Base-by-base conservation (phyloP, 371 early-diverging fungal species). In the Mortierella sp. region DNA sequence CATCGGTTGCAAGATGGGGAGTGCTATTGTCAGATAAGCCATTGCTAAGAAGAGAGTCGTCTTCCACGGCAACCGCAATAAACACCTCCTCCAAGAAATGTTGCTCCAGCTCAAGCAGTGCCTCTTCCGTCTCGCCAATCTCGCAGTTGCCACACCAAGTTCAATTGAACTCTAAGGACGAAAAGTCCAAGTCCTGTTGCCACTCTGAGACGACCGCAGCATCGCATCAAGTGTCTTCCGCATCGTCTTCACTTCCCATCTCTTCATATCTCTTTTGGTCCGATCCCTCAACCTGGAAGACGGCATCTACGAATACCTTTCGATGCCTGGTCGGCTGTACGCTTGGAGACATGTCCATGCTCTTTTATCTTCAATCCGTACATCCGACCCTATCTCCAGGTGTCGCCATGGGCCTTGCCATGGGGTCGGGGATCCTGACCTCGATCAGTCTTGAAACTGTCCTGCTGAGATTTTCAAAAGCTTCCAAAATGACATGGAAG, bases 251-350 rank as follows among this genome's bases (percentile, higher is more conserved):
- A 15, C 52, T 52, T n/a, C 52, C 72, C 1, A 59, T 71, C 65
- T 16, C 55, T 15, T 65, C 50, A 58, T 69, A 43, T 48, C 69
- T 55, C 33, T 88, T 88, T 66, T 88, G 88, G 88, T 83, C 84
- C 0, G 87, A 88, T 64, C 77, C 84, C 16, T 45, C 69, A 24
- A 79, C 78, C 4, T 88, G 89, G 89, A 84, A 86, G 47, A 75
- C 86, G 0, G 86, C 89, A 0, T 74, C 87, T 28, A 53, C 83
- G 21, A 88, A 88, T 59, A 88, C 89, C 3, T 76, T 87, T 40
- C 85, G 89, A 50, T 89, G 89, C 58, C 69, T 89, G 28, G 65
- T 89, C 40, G 89, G 89, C 1, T 89, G 89, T 63, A 87, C 89
- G 2, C 69, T 81, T 21, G 89, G 89, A 6, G 89, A 89, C 63